Evolutionary conservation across 2,329 filamentous ascomycete species (phyloP).

Genomic region (Talaromyces sp.): DNA sequence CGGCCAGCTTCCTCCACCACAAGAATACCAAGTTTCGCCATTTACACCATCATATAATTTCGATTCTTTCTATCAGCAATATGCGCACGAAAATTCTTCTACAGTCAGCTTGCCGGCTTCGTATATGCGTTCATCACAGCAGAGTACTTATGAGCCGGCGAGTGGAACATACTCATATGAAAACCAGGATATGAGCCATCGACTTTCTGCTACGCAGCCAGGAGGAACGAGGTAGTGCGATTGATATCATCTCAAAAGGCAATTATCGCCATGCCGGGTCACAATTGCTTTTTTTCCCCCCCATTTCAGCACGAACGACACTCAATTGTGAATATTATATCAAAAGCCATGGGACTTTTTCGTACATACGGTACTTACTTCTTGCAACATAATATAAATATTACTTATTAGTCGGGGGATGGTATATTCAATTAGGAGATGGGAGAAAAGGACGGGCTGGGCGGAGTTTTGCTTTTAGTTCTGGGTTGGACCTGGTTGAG

Average conservation of each 20-base stretch:
- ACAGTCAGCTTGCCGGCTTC: constrained; percentile 35
- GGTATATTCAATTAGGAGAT: neutral
- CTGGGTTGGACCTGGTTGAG: neutral
- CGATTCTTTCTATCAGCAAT: constrained; percentile 24
- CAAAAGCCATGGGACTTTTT: neutral
- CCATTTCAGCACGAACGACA: neutral
- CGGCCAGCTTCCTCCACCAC: constrained; percentile 32
- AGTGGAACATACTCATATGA: constrained; percentile 11
- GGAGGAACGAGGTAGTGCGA: neutral
- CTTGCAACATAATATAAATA: neutral
- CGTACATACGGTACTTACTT: neutral
- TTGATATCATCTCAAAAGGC: neutral
- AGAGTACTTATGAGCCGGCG: constrained; percentile 23
- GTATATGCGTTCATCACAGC: constrained; percentile 27
- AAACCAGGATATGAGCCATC: constrained; percentile 1
- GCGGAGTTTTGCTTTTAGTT: neutral
- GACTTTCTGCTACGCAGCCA: constrained; percentile 3
- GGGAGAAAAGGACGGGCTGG: neutral
- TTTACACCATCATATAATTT: constrained; percentile 17
- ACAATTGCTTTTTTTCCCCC: neutral
- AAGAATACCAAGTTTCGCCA: constrained; percentile 31
- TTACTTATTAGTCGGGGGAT: neutral
- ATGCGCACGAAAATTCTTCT: constrained; percentile 33
- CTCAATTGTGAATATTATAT: neutral
- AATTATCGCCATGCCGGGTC: neutral